Base-by-base conservation (phyloP, 192 early-diverging fungal genomes). In the Coemansia javaensis region DNA sequence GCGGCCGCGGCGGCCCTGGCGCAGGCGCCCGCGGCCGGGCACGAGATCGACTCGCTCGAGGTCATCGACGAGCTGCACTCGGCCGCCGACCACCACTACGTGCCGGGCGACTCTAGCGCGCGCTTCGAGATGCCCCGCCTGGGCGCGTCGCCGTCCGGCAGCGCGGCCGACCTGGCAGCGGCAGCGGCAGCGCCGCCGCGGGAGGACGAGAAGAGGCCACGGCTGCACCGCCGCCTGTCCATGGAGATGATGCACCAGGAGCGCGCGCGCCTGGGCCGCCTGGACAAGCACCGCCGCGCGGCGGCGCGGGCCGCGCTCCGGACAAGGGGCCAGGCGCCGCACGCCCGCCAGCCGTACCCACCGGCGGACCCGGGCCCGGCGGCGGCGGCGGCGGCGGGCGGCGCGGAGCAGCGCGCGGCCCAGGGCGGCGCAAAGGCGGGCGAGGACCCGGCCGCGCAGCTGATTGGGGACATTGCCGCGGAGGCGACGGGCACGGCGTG, bases 201-300 rank as follows among this genome's bases (percentile, higher is more conserved):
- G 16, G 40, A 42, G 38, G 39, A 28, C 11, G 31, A 38, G 30
- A 32, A 47, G 13, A 52, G 61, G 50, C 50, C 70, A 36, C 63
- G 70, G 14, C 50, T 74, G 34, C 70, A 74, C 39, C 48, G 70
- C 17, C 57, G 59, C 2, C 51, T 74, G 32, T 74, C 70, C 0
- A 66, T 74, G 55, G 51, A 62, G 50, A 60, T 51, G 44, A 74
- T 74, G 70, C 42, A 47, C 18, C 58, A 53, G 33, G 70, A 74
- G 34, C 53, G 63, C 10, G 50, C 53, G 48, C 70, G 63, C 10
- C 63, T 58, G 40, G 70, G 63, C 35, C 49, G 59, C 18, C 39
- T 39, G 14, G 69, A 73, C 17, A 60, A 46, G 37, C 53, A 50
- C 21, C 50, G 62, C 22, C 57, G 58, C 14, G n/a, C 45, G 2